Evolutionary conservation across 2,329 filamentous ascomycete species (phyloP).

Genomic region (Rhynchosporium graminicola): DNA sequence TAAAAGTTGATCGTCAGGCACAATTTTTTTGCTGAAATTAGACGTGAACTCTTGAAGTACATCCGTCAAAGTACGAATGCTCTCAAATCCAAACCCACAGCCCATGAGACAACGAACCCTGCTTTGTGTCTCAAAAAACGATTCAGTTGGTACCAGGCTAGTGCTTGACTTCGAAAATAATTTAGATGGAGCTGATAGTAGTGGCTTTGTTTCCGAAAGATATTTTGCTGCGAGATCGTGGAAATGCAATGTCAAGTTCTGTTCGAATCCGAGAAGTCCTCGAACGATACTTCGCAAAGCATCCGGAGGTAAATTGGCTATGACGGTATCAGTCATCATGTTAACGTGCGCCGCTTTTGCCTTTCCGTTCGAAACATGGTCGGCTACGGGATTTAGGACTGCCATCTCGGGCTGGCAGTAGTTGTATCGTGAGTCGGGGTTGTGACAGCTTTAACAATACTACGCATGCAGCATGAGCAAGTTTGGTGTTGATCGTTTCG

Average conservation of each 20-base stretch:
- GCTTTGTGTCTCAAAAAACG: constrained; percentile 28
- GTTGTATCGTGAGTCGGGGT: background rate
- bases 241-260: constrained; percentile 40
- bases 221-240: constrained; percentile 40
- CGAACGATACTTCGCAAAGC: constrained; percentile 45
- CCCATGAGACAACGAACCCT: constrained; percentile 40
- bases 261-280: constrained; percentile 37
- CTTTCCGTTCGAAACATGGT: background rate
- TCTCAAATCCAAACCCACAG: constrained; percentile 40
- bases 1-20: constrained; percentile 21
- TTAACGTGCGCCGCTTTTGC: constrained; percentile 46
- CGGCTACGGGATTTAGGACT: background rate
- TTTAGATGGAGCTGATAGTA: constrained; percentile 23
- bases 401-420: background rate
- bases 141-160: constrained; percentile 10
- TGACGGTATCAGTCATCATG: constrained; percentile 50
- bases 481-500: too few relatives aligned
- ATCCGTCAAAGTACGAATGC: constrained; percentile 28
- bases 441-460: background rate
- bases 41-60: constrained; percentile 26
- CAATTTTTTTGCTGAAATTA: constrained; percentile 7
- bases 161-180: constrained; percentile 19
- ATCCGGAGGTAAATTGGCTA: constrained; percentile 46
- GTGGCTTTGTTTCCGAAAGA: constrained; percentile 33
- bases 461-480: too few relatives aligned